Conservation (phyloP, 257 asterid species). For the Cruciata laevipes region DNA sequence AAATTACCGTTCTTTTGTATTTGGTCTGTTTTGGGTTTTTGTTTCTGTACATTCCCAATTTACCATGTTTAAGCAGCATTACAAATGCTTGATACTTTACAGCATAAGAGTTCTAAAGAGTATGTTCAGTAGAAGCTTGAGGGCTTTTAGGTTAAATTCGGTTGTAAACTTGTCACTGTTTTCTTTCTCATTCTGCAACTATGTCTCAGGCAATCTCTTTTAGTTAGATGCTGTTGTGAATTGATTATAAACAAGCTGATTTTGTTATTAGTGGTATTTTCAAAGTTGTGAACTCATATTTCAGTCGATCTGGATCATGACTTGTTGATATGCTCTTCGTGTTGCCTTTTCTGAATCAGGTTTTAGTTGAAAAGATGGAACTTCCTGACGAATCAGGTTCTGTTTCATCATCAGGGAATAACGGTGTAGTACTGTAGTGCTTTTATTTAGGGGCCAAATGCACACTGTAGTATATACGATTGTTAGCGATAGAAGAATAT, state of each 20-base stretch:
- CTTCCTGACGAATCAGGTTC: conserved; percentile 55
- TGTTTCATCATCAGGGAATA: conserved; percentile 42
- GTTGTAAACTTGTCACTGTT: no score
- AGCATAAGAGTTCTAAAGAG: not conserved
- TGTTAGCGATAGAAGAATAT: no score
- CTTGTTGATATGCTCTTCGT: conserved; percentile 8
- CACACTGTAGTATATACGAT: not conserved
- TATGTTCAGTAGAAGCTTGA: not conserved
- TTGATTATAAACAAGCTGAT: not conserved
- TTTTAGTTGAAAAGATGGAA: conserved; percentile 97
- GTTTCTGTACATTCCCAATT: not conserved
- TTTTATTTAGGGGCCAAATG: not conserved
- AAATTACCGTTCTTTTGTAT: conserved; percentile 4
- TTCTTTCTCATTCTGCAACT: no score
- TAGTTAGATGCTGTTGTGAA: no score
- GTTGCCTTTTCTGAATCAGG: conserved; percentile 37
- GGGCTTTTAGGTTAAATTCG: not conserved
- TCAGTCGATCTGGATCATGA: not conserved
- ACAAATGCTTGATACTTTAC: not conserved
- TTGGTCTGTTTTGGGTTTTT: not conserved
- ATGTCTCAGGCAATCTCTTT: no score
- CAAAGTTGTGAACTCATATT: not conserved
- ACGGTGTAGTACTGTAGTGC: conserved; percentile 62
- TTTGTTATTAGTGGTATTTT: not conserved
- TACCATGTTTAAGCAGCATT: not conserved